Percentiles rank a stretch among this genome's conserved stretches.
These are phyloP conservation scores for Scenedesmus sp. DNA, from an alignment of 163 green algal genomes.

Conservation along the genomic window DNA sequence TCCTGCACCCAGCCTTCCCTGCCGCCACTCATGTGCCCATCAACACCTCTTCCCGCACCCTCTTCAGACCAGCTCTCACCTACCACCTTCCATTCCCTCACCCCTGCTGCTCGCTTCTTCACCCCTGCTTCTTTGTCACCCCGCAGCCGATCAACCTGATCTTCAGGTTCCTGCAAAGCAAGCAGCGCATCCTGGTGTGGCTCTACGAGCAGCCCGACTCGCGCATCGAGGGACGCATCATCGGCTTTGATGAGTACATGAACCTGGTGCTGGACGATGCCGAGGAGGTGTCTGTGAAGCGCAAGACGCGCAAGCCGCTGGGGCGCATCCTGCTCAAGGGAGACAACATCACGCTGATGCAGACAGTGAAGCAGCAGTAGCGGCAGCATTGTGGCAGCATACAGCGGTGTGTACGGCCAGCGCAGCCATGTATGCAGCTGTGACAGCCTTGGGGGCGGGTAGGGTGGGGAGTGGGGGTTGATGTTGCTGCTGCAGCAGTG, in stretches of 20 bases:
- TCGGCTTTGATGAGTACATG: constrained; percentile 99
- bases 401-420: neutral
- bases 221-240: constrained; percentile 96
- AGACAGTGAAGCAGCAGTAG: constrained; percentile 63
- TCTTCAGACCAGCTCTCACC: too few species aligned
- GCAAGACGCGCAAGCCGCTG: constrained; percentile 90
- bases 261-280: constrained; percentile 99
- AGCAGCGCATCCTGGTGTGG: constrained; percentile 97
- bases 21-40: too few species aligned
- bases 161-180: constrained; percentile 98
- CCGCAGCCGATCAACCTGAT: constrained; percentile 98
- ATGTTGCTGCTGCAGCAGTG: neutral
- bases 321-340: constrained; percentile 98
- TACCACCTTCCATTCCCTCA: too few species aligned
- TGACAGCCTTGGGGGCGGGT: neutral
- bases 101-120: too few species aligned
- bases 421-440: too few species aligned
- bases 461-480: neutral
- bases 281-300: constrained; percentile 97
- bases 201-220: constrained; percentile 96
- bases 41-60: too few species aligned
- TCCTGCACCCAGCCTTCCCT: too few species aligned
- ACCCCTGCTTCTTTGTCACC: neutral
- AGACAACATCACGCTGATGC: constrained; percentile 99
- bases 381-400: constrained; percentile 43